These are phyloP conservation scores for Citrus medica DNA, from an alignment of 345 rosid species.

Conservation along the genomic window DNA sequence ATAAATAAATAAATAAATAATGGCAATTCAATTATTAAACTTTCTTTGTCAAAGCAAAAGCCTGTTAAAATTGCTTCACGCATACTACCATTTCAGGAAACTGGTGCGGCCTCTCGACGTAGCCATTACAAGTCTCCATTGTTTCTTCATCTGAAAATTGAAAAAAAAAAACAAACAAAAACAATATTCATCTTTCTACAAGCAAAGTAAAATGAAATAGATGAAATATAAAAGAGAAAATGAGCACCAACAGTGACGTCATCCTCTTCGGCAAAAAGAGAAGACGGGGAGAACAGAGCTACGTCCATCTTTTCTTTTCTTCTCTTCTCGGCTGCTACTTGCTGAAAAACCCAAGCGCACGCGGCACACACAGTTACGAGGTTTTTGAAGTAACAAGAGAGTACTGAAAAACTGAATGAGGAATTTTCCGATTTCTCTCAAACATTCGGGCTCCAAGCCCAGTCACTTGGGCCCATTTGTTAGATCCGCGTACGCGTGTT, in stretches of 20 bases:
- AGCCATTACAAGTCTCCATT: conserved; percentile 45
- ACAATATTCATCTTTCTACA: background rate
- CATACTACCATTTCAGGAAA: conserved; percentile 71
- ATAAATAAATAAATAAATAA: too few species aligned
- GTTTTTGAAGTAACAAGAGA: background rate
- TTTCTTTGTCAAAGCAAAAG: background rate
- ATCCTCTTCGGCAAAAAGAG: conserved; percentile 68
- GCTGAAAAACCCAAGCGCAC: background rate
- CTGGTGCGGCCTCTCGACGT: conserved; percentile 75
- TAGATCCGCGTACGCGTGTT: background rate
- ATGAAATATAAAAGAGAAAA: background rate
- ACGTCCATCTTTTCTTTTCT: conserved; percentile 53
- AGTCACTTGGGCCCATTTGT: background rate
- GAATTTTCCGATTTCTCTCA: background rate
- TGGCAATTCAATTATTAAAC: background rate
- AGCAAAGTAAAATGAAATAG: background rate
- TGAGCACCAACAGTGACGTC: conserved; percentile 36
- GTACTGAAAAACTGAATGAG: background rate
- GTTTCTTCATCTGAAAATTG: conserved; percentile 38
- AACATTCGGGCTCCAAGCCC: background rate
- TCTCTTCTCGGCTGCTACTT: background rate
- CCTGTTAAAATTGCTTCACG: background rate
- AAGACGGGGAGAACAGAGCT: conserved; percentile 90
- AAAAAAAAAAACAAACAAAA: background rate
- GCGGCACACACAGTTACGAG: background rate